These are phyloP conservation scores for Pneumocystis wakefieldiae DNA, from an alignment of 1,139 yeast species.

Conservation along the genomic window DNA sequence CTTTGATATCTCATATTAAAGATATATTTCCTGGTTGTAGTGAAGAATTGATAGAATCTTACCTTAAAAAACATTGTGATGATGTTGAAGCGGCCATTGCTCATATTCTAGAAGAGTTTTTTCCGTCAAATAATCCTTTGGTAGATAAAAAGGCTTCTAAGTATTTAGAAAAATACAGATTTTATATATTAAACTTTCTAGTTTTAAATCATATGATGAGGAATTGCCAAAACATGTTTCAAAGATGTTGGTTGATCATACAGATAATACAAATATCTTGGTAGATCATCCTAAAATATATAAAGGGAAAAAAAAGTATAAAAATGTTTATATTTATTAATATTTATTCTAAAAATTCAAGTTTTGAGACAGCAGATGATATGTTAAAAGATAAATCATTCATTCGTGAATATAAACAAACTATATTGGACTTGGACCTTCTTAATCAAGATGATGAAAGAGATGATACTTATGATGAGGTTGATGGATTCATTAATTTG, in stretches of 20 bases:
- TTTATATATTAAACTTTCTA: not conserved
- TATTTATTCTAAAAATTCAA: not conserved
- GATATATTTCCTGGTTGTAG: constrained; percentile 6
- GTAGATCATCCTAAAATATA: not conserved
- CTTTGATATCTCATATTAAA: constrained; percentile 4
- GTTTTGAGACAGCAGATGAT: constrained; percentile 1
- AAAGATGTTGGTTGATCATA: not conserved
- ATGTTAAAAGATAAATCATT: constrained; percentile 3
- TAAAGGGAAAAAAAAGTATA: not conserved
- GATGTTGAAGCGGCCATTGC: constrained; percentile 4
- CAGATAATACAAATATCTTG: not conserved
- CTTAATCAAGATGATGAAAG: constrained; percentile 46
- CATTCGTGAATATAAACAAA: constrained; percentile 1
- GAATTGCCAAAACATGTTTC: not conserved
- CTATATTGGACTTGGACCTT: constrained; percentile 2
- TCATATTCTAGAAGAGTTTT: constrained; percentile 4
- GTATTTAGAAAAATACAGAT: not conserved
- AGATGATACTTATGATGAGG: constrained; percentile 74
- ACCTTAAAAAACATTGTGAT: not conserved
- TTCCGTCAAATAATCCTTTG: not conserved
- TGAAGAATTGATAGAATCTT: constrained; percentile 4
- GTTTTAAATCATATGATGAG: not conserved
- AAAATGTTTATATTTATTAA: not conserved
- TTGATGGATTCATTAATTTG: constrained; percentile 30
- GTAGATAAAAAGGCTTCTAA: constrained; percentile 1